Base-by-base conservation (phyloP, 106 monocot species). In the Agapanthus africanus region DNA sequence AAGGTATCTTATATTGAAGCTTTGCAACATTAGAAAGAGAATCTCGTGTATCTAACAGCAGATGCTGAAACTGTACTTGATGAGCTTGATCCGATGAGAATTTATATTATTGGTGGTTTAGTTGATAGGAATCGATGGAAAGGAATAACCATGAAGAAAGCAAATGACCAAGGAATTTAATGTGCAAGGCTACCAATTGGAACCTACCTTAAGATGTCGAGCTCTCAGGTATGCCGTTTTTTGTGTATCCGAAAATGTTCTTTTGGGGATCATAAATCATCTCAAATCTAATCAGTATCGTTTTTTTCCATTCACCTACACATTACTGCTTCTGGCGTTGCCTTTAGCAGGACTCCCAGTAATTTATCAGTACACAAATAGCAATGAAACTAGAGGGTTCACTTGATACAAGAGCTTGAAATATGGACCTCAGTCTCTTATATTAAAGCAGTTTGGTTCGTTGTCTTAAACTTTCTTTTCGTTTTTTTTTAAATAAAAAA, bases 121-220 rank as follows among this genome's bases (percentile, higher is more conserved):
- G 97, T 97, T 68, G 92, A 97, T 79, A 70, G 97, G 30, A 97
- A 97, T 62, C 59, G 97, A 70, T 91, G 88, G 88, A 92, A 97
- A 77, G 92, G 97, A 34, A 76, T 97, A 71, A 92, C 97, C 6
- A 35, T 87, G 87, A 92, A 89, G 68, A 97, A 97, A 70, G 88
- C 97, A 40, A 78, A 74, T 75, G 86, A 92, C 22, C 92, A 97
- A 67, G 97, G 86, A 15, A 92, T 97, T 75, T 69, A 77, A 62
- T 80, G 84, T 73, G 97, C 92, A 71, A 92, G 74, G 70, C 49
- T 97, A 52, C 97, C 95, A 6, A 97, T 97, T 73, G 79, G 64
- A 44, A 79, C 66, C 40, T 97, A 87, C 51, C 59, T 97, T 30
- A 97, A 87, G 82, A 84, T 97, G 89, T 82, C 84, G 19, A 97